Base-by-base conservation (phyloP, 1,284 basidiomycete genomes). In the Veloboletus limbatus region DNA sequence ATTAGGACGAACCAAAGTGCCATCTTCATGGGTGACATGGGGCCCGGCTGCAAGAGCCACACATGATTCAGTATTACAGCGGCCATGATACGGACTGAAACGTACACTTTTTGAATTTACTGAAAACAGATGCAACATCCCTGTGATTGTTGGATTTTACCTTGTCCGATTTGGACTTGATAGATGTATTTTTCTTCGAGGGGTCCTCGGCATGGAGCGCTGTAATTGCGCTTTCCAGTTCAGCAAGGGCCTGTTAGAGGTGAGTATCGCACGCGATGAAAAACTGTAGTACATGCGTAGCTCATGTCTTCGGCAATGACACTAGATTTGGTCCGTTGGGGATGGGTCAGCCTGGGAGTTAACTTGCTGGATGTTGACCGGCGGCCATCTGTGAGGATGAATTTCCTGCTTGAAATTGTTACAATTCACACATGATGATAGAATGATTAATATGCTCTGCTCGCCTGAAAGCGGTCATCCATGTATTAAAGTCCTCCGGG, bases 381-480 rank as follows among this genome's bases (percentile, higher is more conserved):
- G 24, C 76, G 70, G 51, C 79, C 75, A 43, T 77, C 68, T 31
- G 69, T 61, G 8, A 69, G 66, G 40, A 85, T 76, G 57, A 85
- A 83, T 57, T 74, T 79, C 59, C 83, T 87, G 54, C 42, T 40
- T 42, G 33, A 40, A 34, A 31, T 17, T 39, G 36, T 26, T 6
- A 28, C 17, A 3, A 34, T 47, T 57, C 44, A 48, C 47, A 50
- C 43, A 37, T 21, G 27, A 45, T 35, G 28, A 40, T 26, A 37
- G 34, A 39, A 37, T 22, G 26, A 38, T 31, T 26, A 8, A 33
- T 16, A 30, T 14, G 17, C 11, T 11, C 18, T 43, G 56, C 66
- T 62, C 53, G 85, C 85, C 87, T 79, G 55, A 91, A 78, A 26
- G 83, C 80, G 24, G 69, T 52, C 74, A 87, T 87, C 88, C 88